Conservation (phyloP, 345 rosid species). For the Salix udensis region DNA sequence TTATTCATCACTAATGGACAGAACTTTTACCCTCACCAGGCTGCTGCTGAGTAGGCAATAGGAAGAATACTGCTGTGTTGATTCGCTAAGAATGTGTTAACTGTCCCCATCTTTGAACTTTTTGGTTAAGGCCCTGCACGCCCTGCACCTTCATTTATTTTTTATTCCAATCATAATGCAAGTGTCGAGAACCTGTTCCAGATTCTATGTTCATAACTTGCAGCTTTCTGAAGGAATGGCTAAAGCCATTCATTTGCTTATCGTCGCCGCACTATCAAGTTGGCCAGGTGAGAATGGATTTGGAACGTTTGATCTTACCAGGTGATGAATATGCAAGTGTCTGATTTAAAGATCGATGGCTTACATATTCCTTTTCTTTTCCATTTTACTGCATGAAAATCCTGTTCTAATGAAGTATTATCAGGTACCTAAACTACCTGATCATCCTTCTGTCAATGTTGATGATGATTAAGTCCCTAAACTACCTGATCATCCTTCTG, state of each 20-base stretch:
- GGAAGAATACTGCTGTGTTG: background rate
- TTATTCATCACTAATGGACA: background rate
- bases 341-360: background rate
- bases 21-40: background rate
- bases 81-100: background rate
- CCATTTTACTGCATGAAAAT: background rate
- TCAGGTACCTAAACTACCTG: background rate
- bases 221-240: constrained; percentile 7
- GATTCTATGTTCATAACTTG: constrained; percentile 17
- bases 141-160: background rate
- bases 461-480: background rate
- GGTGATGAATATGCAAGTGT: background rate
- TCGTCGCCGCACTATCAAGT: background rate
- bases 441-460: background rate
- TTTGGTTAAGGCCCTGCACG: background rate
- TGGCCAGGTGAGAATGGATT: background rate
- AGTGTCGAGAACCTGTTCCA: background rate
- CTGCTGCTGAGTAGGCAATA: background rate
- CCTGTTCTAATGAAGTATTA: background rate
- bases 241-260: constrained; percentile 11
- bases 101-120: background rate
- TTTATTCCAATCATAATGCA: background rate
- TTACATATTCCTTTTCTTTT: background rate
- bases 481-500: background rate
- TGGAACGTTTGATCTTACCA: background rate